Percentiles rank a stretch among this genome's conserved stretches.
Conservation (phyloP, 345 rosid genomes). For the Sapria himalayana region DNA sequence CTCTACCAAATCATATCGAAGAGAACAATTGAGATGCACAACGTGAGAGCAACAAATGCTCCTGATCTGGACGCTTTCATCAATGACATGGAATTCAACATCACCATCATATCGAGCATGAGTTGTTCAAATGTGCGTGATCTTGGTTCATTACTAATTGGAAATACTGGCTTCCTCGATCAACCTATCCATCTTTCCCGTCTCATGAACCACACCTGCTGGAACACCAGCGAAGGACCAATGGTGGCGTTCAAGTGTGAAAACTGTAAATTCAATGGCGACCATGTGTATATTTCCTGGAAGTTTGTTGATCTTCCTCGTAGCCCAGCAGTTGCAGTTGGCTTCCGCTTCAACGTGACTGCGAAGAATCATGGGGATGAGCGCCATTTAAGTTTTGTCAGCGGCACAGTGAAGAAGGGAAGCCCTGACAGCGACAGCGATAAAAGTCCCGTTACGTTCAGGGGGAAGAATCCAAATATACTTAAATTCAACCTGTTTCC, state of each 20-base stretch:
- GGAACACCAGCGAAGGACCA: slow-evolving; percentile 59
- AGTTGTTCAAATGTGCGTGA: slow-evolving; percentile 57
- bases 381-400: slow-evolving; percentile 53
- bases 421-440: slow-evolving; percentile 27
- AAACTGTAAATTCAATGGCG: slow-evolving; percentile 29
- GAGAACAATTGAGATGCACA: slow-evolving; percentile 71
- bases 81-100: slow-evolving; percentile 66
- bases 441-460: slow-evolving; percentile 57
- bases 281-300: slow-evolving; percentile 65
- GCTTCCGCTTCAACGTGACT: slow-evolving; percentile 63
- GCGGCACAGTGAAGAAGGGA: slow-evolving; percentile 54
- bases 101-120: slow-evolving; percentile 77
- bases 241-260: slow-evolving; percentile 49
- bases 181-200: slow-evolving; percentile 28
- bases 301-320: slow-evolving; percentile 65
- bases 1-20: slow-evolving; percentile 80
- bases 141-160: slow-evolving; percentile 35
- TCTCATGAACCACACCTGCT: slow-evolving; percentile 40
- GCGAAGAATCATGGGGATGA: slow-evolving; percentile 22
- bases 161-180: slow-evolving; percentile 47
- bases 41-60: slow-evolving; percentile 59
- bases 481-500: slow-evolving; percentile 79
- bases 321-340: slow-evolving; percentile 72
- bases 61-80: slow-evolving; percentile 49
- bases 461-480: slow-evolving; percentile 44